A percentile compares a stretch with the other conserved stretches of the same genome.
Conservation (phyloP, 495 filamentous ascomycete genomes). For the Friedmanniomyces endolithicus region DNA sequence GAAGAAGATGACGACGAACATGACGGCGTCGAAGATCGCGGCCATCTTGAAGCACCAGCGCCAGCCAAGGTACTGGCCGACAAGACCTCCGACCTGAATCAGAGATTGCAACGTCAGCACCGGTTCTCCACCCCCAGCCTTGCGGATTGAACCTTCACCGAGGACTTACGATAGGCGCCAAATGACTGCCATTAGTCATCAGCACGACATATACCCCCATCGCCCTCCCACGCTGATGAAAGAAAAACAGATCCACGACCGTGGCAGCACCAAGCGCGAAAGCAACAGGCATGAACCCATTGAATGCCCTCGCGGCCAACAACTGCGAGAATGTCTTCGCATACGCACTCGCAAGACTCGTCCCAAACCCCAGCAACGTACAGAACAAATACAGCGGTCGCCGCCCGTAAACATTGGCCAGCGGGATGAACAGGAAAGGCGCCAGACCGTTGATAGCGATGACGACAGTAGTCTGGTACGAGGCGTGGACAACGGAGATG, state of each 20-base stretch:
- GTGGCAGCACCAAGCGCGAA: constrained; percentile 14
- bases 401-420: constrained; percentile 29
- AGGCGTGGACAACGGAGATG: constrained; percentile 19
- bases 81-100: no score
- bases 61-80: constrained; percentile 6
- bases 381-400: constrained; percentile 28
- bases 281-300: not conserved
- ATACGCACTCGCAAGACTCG: constrained; percentile 5
- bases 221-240: not conserved
- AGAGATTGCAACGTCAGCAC: no score
- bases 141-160: not conserved
- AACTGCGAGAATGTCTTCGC: constrained; percentile 11
- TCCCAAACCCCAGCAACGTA: constrained; percentile 27
- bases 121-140: no score
- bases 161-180: constrained; percentile 11
- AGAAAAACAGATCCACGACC: constrained; percentile 7
- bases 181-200: constrained; percentile 10
- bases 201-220: constrained; percentile 34
- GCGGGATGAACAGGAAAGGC: constrained; percentile 25
- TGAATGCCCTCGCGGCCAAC: constrained; percentile 11
- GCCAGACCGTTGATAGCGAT: constrained; percentile 23
- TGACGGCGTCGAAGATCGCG: constrained; percentile 7
- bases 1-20: constrained; percentile 11
- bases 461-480: constrained; percentile 19
- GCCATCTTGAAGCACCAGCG: constrained; percentile 12